phyloP scores from a whole-genome alignment of 1,284 basidiomycete genomes.

The Marasmius tenuissimus region DNA sequence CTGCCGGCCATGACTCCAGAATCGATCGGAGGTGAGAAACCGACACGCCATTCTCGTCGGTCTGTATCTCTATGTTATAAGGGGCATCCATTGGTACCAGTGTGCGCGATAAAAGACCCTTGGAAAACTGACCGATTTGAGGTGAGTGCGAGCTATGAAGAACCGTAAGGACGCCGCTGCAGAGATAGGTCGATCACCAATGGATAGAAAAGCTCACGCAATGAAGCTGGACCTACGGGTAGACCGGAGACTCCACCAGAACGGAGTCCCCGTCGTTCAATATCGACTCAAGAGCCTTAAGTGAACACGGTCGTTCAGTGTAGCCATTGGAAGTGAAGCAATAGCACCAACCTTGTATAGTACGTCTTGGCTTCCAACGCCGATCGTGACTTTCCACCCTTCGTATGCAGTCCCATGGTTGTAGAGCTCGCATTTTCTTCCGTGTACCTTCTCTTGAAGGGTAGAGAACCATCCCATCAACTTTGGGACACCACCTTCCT shows the following conservation, averaged over 20 bases:
- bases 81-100: neutral
- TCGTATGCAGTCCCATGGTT: neutral
- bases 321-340: neutral
- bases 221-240: conserved; percentile 57
- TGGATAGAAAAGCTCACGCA: conserved; percentile 13
- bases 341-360: conserved; percentile 69
- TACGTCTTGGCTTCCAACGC: conserved; percentile 86
- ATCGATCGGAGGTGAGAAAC: conserved; percentile 23
- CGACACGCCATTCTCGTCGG: neutral
- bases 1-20: conserved; percentile 58
- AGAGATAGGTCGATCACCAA: neutral
- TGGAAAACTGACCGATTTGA: conserved; percentile 55
- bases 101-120: neutral
- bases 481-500: conserved; percentile 68
- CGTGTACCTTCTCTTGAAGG: conserved; percentile 69
- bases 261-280: conserved; percentile 83
- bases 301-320: neutral
- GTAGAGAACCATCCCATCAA: conserved; percentile 67
- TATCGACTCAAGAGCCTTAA: conserved; percentile 39
- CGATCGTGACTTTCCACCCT: conserved; percentile 76
- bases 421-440: conserved; percentile 37
- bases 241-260: conserved; percentile 85
- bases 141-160: neutral
- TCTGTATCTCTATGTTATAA: neutral
- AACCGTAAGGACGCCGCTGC: conserved; percentile 29